These are phyloP conservation scores for Raphanus raphanistrum DNA, from an alignment of 345 rosid species.

Conservation along the genomic window DNA sequence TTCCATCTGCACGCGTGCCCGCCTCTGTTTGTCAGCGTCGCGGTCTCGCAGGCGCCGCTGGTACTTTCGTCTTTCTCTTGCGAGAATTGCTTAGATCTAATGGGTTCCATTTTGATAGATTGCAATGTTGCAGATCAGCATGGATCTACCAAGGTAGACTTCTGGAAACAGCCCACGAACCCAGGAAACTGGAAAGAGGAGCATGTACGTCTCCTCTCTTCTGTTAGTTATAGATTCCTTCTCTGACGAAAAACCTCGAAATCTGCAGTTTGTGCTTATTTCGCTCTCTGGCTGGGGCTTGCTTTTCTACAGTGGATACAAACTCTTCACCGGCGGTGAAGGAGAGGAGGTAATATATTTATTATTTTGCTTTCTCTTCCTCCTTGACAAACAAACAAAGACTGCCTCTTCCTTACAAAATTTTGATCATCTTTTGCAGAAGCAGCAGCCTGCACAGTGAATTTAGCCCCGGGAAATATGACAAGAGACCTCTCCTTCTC, in stretches of 20 bases:
- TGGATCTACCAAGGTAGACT: conserved; percentile 72
- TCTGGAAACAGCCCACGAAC: conserved; percentile 83
- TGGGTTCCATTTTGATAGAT: not conserved
- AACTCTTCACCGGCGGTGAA: conserved; percentile 48
- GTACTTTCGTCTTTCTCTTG: conserved; percentile 38
- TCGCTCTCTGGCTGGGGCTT: conserved; percentile 69
- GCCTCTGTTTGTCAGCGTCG: conserved; percentile 62
- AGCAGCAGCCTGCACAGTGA: conserved; percentile 26
- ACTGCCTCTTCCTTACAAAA: not conserved
- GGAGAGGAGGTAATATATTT: conserved; percentile 41
- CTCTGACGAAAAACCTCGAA: not conserved
- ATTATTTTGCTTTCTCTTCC: not conserved
- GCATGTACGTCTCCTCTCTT: conserved; percentile 55
- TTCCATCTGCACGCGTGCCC: conserved; percentile 21
- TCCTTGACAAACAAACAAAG: not conserved
- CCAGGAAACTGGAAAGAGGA: conserved; percentile 96
- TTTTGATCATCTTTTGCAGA: conserved; percentile 24
- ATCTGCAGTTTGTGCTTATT: conserved; percentile 62
- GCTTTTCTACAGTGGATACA: conserved; percentile 57
- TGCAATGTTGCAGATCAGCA: conserved; percentile 67
- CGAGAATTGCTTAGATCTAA: not conserved
- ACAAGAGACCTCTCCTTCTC: conserved; percentile 11
- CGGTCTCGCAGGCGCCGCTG: conserved; percentile 82
- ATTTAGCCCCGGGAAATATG: not conserved
- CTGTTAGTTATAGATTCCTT: not conserved